Percentiles rank a stretch among this genome's conserved stretches.
Conservation (phyloP, 495 filamentous ascomycete species). For the Tuber aestivum region DNA sequence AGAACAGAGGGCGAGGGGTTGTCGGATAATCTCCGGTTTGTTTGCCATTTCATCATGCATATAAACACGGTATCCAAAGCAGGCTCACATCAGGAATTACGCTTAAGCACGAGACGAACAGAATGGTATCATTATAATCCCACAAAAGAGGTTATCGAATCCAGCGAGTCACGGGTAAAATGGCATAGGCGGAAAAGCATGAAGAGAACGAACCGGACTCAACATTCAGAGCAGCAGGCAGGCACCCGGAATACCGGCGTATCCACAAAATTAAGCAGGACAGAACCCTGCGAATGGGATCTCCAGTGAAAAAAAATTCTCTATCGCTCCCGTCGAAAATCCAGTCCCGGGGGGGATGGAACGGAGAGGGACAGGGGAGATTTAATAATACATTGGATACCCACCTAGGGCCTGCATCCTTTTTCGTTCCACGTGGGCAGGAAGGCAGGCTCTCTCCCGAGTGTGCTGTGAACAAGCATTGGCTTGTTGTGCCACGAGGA, state of each 20-base stretch:
- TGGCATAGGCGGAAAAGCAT: background rate
- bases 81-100: background rate
- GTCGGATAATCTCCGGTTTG: background rate
- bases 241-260: background rate
- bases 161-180: background rate
- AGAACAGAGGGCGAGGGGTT: background rate
- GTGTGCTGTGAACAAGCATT: background rate
- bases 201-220: background rate
- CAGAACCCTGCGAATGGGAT: background rate
- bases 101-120: background rate
- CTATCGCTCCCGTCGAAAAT: background rate
- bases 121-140: background rate
- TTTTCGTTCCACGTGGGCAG: constrained; percentile 3
- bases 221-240: background rate
- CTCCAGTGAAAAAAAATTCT: background rate
- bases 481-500: background rate
- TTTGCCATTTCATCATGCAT: background rate
- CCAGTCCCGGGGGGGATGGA: background rate
- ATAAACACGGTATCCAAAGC: background rate
- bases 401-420: background rate
- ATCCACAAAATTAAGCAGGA: background rate
- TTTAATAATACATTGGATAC: background rate
- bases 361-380: background rate
- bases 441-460: background rate
- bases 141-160: background rate